A percentile compares a stretch with the other conserved stretches of the same genome.
Evolutionary conservation across 371 early-diverging fungal genomes (phyloP).

Genomic region (Blakeslea trispora): DNA sequence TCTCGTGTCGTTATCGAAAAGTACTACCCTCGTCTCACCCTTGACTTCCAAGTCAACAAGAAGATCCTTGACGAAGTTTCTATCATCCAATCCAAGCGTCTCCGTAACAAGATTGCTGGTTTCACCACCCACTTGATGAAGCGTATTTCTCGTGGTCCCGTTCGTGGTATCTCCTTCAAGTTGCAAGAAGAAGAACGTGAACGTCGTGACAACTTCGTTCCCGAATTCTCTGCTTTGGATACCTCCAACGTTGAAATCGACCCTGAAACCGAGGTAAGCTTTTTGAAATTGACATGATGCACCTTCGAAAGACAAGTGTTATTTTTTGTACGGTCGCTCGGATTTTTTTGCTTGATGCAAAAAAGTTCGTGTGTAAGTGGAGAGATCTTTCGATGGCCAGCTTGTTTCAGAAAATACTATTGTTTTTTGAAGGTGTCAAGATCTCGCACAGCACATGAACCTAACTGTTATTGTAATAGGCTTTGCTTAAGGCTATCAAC

Average conservation of each 20-base stretch:
- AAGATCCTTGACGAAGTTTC: constrained; percentile 98
- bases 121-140: constrained; percentile 99
- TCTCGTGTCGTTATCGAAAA: constrained; percentile 99
- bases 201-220: constrained; percentile 99
- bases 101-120: constrained; percentile 99
- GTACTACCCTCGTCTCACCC: constrained; percentile 99
- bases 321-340: constrained; percentile 15
- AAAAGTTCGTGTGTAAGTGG: constrained; percentile 19
- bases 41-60: constrained; percentile 99
- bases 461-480: constrained; percentile 53
- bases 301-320: constrained; percentile 1
- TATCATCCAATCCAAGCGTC: constrained; percentile 98
- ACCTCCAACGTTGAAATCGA: constrained; percentile 95
- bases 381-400: constrained; percentile 39
- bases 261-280: constrained; percentile 80
- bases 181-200: constrained; percentile 99
- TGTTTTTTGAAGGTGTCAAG: constrained; percentile 32
- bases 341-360: constrained; percentile 15
- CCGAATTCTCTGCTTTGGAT: constrained; percentile 98
- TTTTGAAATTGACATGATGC: constrained; percentile 13
- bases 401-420: constrained; percentile 20
- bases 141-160: constrained; percentile 99
- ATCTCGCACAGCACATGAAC: constrained; percentile 23
- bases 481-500: constrained; percentile 95
- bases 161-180: constrained; percentile 99